Base-by-base conservation (phyloP, 371 early-diverging fungal species). In the Syncephalastrum racemosum region DNA sequence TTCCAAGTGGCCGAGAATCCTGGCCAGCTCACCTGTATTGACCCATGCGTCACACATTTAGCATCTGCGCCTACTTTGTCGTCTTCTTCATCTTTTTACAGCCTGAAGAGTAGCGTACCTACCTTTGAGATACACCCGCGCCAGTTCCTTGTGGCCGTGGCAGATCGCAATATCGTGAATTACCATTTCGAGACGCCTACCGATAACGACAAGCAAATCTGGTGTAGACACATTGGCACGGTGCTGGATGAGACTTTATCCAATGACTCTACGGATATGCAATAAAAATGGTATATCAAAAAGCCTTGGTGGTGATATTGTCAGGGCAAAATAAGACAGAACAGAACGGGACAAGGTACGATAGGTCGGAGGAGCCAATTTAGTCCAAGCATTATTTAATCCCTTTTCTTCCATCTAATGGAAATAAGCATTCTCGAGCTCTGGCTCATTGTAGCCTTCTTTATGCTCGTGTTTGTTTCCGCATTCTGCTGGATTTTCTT, bases 401-500 rank as follows among this genome's bases (percentile, higher is more conserved):
- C 36, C 27, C 7, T 31, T 31, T 31, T 31, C 31, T 8, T 31
- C 36, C 36, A 12, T 10, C 1, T 8, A 8, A 59, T 56, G 55
- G 53, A 61, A 41, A 25, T 71, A 16, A 59, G 54, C 15, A 31
- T 59, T 24, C 19, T 65, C 18, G 63, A 71, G 43, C 45, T 63
- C 12, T 67, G 69, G 65, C 47, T 71, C 3, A 60, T 71, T 15
- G 23, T 71, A 15, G 49, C 58, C 20, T 31, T 43, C 23, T 67
- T 68, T 13, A 58, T 61, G 1, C 12, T 59, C 1, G 15, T 73
- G 5, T 73, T 77, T 51, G 18, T 73, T 15, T 59, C 70, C 20
- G 77, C 73, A 1, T 18, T 76, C n/a, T 70, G 66, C 19, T 76
- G 77, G 73, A 73, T 73, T 16, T 76, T 76, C 54, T 76, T 73